Evolutionary conservation across 176 grass and related monocot genomes (phyloP).

Genomic region (Oryza rufipogon): DNA sequence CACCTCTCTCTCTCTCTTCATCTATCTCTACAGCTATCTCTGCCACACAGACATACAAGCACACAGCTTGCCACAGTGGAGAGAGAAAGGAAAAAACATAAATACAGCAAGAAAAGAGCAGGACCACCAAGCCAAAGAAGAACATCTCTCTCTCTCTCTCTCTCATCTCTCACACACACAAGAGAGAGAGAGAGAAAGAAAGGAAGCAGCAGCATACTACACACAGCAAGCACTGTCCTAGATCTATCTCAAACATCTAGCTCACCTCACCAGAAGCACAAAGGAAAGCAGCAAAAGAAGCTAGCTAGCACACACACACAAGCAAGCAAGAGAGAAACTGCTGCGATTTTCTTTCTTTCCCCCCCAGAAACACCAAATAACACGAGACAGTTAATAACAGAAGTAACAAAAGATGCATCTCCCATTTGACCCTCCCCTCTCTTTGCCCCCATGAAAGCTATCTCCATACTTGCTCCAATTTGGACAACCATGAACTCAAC

Average conservation of each 20-base stretch:
- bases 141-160: not conserved
- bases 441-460: slow-evolving; percentile 48
- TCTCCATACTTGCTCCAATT: slow-evolving; percentile 52
- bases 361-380: slow-evolving; percentile 54
- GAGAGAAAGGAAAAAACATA: slow-evolving; percentile 59
- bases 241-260: slow-evolving; percentile 72
- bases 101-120: slow-evolving; percentile 55
- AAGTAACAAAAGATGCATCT: slow-evolving; percentile 62
- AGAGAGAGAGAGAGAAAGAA: slow-evolving; percentile 15
- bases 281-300: slow-evolving; percentile 55
- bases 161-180: slow-evolving; percentile 25
- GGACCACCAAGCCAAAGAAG: slow-evolving; percentile 54
- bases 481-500: slow-evolving; percentile 18
- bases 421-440: slow-evolving; percentile 49
- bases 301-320: slow-evolving; percentile 13
- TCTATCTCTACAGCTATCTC: slow-evolving; percentile 10
- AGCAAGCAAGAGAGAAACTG: slow-evolving; percentile 40
- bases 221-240: slow-evolving; percentile 65
- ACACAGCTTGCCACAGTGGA: not conserved
- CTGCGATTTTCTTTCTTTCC: slow-evolving; percentile 57
- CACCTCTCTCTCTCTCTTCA: not conserved
- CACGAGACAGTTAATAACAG: slow-evolving; percentile 52
- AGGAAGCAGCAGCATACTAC: slow-evolving; percentile 28
- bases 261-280: slow-evolving; percentile 57
- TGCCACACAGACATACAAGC: slow-evolving; percentile 32